Evolutionary conservation across 2,329 filamentous ascomycete genomes (phyloP), one percentile per base, ranked within the genome.

Genomic region (Colletotrichum destructivum): DNA sequence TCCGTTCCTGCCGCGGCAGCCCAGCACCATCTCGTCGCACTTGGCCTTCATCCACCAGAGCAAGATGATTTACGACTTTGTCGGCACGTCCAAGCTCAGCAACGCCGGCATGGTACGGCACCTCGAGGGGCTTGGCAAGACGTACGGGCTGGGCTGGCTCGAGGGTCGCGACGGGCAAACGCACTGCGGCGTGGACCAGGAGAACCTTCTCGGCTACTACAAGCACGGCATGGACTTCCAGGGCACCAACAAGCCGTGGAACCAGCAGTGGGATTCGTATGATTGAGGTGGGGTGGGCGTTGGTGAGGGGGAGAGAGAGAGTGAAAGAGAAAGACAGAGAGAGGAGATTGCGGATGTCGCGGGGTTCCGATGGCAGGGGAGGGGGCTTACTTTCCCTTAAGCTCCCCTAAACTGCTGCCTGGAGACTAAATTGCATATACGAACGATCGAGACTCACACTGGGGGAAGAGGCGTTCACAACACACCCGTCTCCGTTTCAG

Each of bases 101-200:
- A 89, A 88, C 64, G 82, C 84, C 16, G 82, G 90, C 78, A 93
- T 94, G 90, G 89, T 88, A 74, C 80, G 81, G 67, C 85, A 86
- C 78, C 84, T 95, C 46, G 88, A 89, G 72, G 82, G 79, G 12
- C 81, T 88, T n/a, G 87, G 88, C 47, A 92, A 92, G 83, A 90
- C 85, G 51, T 96, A 95, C 79, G 93, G 92, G 1, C 81, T 95
- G 44, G 93, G 93, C 1, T 95, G 93, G 93, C 95, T 95, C 77
- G 83, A 84, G 51, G 93, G 93, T 0, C 84, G 93, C 21, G 93
- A 96, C 80, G 90, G 91, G 4, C 87, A 92, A 80, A 88, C 89
- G 73, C 93, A 95, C 83, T 92, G 92, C 77, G 93, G 93, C 15
- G 89, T 96, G 69, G 93, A 96, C 77, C 87, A 94, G 82, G 93